phyloP scores from a whole-genome alignment of 139 green algal genomes.

The Picochlorum costavermella region DNA sequence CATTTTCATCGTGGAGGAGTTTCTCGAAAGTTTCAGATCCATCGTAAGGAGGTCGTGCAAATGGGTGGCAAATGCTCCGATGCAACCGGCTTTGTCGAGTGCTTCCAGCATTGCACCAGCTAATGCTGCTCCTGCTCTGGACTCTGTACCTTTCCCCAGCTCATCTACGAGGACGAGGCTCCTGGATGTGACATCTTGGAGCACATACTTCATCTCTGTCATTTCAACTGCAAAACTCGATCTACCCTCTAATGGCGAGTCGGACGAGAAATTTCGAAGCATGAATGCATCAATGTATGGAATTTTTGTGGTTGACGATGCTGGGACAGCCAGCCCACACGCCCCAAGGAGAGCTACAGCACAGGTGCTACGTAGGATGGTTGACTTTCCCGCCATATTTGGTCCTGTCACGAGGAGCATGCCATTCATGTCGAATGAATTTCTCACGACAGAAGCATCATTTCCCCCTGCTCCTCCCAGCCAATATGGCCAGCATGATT shows the following conservation, averaged over 20 bases:
- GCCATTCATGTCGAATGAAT: conserved; percentile 28
- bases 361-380: conserved; percentile 60
- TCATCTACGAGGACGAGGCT: conserved; percentile 82
- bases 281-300: conserved; percentile 67
- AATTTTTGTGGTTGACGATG: conserved; percentile 15
- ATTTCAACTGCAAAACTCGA: conserved; percentile 83
- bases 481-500: conserved; percentile 72
- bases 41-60: conserved; percentile 70
- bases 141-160: conserved; percentile 90
- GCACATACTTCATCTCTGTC: conserved; percentile 51
- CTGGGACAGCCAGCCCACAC: conserved; percentile 71
- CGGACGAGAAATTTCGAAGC: conserved; percentile 68
- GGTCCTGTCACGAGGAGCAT: conserved; percentile 80
- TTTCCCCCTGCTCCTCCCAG: conserved; percentile 34
- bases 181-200: conserved; percentile 7
- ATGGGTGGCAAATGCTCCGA: conserved; percentile 83
- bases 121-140: conserved; percentile 48
- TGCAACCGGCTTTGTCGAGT: conserved; percentile 43
- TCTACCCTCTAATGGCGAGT: conserved; percentile 69
- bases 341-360: conserved; percentile 68
- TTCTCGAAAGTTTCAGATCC: conserved; percentile 12
- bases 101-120: conserved; percentile 56
- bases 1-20: conserved; percentile 12
- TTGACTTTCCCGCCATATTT: conserved; percentile 94
- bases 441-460: conserved; percentile 25